phyloP scores from a whole-genome alignment of 208 protist genomes.

The Naegleria lovaniensis region DNA sequence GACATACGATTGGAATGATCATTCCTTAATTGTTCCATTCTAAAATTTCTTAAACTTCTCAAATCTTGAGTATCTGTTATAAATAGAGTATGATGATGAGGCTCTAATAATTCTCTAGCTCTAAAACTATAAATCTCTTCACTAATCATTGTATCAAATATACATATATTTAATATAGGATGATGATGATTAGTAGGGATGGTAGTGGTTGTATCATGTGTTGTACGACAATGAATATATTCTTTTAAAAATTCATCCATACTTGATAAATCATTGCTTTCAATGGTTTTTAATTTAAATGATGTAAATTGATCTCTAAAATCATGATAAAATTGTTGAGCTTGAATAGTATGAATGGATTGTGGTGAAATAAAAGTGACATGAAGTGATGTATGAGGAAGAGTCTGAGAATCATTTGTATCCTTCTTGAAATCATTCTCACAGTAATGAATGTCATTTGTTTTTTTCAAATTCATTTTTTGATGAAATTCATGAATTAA shows the following conservation, averaged over 20 bases:
- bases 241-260: neutral
- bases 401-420: no score
- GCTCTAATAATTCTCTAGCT: neutral
- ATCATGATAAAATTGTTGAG: neutral
- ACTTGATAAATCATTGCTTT: neutral
- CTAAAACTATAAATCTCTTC: neutral
- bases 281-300: neutral
- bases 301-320: neutral
- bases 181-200: neutral
- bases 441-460: no score
- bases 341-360: neutral
- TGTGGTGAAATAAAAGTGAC: neutral
- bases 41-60: neutral
- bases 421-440: no score
- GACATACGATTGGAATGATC: neutral
- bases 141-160: neutral
- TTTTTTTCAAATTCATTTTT: no score
- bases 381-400: no score
- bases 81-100: neutral
- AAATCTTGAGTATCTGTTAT: constrained; percentile 19
- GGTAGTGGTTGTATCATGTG: no score
- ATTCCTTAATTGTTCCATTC: neutral
- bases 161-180: neutral
- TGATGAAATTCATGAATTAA: no score
- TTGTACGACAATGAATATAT: neutral